These are phyloP conservation scores for Aspergillus calidoustus DNA, from an alignment of 2,329 filamentous ascomycete genomes.

Conservation along the genomic window DNA sequence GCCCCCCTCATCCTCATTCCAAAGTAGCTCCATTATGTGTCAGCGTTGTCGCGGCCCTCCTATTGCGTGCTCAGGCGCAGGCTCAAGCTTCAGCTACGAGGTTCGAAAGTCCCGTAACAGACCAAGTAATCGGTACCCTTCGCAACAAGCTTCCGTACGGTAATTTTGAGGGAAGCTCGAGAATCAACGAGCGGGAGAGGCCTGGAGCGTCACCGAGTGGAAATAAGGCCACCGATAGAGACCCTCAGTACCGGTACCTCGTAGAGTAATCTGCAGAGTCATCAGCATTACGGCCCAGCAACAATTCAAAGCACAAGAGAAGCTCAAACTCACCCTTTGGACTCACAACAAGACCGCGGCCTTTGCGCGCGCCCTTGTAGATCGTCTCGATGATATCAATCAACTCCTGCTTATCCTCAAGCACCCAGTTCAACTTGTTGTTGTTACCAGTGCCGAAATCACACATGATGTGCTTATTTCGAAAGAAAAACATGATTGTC, in stretches of 20 bases:
- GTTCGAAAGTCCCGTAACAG: constrained; percentile 14
- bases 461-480: constrained; percentile 92
- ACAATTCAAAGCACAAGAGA: no score
- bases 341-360: constrained; percentile 91
- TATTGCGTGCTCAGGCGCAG: no score
- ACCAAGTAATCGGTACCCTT: no score
- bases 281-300: neutral
- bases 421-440: constrained; percentile 95
- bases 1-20: no score
- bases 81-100: no score
- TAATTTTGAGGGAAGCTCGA: no score
- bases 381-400: constrained; percentile 99
- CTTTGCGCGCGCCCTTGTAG: constrained; percentile 98
- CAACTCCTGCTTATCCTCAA: constrained; percentile 97
- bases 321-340: constrained; percentile 70
- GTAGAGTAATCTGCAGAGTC: constrained; percentile 62
- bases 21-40: no score
- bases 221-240: neutral
- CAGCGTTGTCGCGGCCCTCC: no score
- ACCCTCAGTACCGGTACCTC: constrained; percentile 65
- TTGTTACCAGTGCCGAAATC: constrained; percentile 99
- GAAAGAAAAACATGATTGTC: constrained; percentile 71
- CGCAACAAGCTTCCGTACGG: no score
- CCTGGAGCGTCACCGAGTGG: no score
- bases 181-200: no score